These are phyloP conservation scores for Aspergillus arachidicola DNA, from an alignment of 2,329 filamentous ascomycete species.

Conservation along the genomic window DNA sequence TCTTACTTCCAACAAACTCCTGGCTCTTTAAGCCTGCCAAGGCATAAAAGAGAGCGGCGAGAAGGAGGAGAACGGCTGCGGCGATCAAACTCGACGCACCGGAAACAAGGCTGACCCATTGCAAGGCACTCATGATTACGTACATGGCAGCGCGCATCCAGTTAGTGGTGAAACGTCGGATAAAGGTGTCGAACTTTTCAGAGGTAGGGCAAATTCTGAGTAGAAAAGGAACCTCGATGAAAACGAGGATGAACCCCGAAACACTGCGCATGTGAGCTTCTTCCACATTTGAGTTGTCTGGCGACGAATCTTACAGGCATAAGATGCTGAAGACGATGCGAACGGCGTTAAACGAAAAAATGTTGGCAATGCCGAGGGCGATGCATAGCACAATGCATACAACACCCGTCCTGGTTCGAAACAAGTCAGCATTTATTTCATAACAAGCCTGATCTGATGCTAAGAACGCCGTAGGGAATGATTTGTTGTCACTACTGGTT, in stretches of 20 bases:
- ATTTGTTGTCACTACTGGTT: neutral
- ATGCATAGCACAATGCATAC: conserved; percentile 67
- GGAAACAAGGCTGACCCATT: conserved; percentile 77
- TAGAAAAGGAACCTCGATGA: conserved; percentile 89
- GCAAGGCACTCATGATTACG: conserved; percentile 73
- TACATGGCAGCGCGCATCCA: conserved; percentile 95
- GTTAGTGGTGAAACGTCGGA: conserved; percentile 92
- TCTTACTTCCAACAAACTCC: conserved; percentile 73
- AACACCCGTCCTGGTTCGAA: conserved; percentile 49
- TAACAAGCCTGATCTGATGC: neutral
- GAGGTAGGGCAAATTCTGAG: conserved; percentile 98
- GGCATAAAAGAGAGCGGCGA: conserved; percentile 78
- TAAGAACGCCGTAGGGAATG: neutral
- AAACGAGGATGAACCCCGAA: conserved; percentile 74
- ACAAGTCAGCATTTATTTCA: conserved; percentile 17
- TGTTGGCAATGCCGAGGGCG: conserved; percentile 68
- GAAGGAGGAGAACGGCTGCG: conserved; percentile 75
- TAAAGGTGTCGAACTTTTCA: conserved; percentile 79
- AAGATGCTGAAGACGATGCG: conserved; percentile 64
- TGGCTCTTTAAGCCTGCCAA: conserved; percentile 49
- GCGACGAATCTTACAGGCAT: conserved; percentile 53
- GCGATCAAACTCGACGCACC: conserved; percentile 75
- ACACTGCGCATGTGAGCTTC: conserved; percentile 58
- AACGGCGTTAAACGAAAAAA: conserved; percentile 61
- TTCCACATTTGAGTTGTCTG: conserved; percentile 23